Evolutionary conservation across 257 asterid species (phyloP).

Genomic region (Leptodermis oblonga): DNA sequence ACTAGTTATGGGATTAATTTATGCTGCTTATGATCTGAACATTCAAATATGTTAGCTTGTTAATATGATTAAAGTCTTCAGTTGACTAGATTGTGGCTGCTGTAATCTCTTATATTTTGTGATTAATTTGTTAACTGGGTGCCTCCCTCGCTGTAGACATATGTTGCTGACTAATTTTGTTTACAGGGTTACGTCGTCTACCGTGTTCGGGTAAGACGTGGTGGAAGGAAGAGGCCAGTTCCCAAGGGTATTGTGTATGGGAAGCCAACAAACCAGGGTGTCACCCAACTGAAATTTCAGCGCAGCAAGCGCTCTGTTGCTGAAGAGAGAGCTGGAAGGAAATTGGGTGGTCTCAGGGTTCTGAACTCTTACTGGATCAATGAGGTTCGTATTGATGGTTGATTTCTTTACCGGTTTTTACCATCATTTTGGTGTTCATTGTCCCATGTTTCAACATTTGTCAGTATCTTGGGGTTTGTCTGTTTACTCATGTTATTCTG

Average conservation of each 20-base stretch:
- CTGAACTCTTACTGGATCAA: constrained; percentile 27
- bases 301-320: constrained; percentile 26
- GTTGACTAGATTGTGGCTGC: background rate
- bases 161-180: background rate
- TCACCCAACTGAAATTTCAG: constrained; percentile 29
- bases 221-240: constrained; percentile 30
- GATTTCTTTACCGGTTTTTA: background rate
- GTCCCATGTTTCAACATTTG: background rate
- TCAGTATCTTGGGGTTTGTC: background rate
- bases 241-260: constrained; percentile 26
- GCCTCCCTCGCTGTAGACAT: no score
- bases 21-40: background rate
- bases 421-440: background rate
- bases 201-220: constrained; percentile 22
- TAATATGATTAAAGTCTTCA: background rate
- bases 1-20: background rate
- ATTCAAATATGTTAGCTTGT: background rate
- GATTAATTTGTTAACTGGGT: background rate
- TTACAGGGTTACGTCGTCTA: constrained; percentile 24
- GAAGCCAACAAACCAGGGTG: constrained; percentile 30
- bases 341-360: constrained; percentile 27
- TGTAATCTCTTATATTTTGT: no score
- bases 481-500: background rate
- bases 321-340: constrained; percentile 29
- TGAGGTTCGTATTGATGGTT: constrained; percentile 12